Base-by-base conservation (phyloP, 2,329 filamentous ascomycete genomes). In the Fusarium veterinarium region DNA sequence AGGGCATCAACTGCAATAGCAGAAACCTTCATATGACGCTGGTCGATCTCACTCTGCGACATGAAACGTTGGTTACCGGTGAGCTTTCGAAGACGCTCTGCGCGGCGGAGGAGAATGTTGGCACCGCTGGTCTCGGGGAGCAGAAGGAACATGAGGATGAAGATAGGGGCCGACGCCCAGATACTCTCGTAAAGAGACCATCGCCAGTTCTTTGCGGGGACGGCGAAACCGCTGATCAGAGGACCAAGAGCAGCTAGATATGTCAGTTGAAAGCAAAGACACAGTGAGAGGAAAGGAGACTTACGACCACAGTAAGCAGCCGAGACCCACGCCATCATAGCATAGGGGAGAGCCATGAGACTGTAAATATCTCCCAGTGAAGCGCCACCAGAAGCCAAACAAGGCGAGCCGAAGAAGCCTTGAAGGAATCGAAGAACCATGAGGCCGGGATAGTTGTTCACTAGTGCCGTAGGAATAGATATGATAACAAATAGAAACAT, bases 401-500 rank as follows among this genome's bases (percentile, higher is more conserved):
- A 91, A 0, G 91, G 91, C 12, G 86, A 89, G 13, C 91, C 90
- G 72, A 92, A 91, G 84, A 92, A 91, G 4, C 90, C 91, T 66
- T 89, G 88, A 8, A 92, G 80, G 80, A 92, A 92, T 3, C 91
- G 86, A 6, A 91, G 83, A 5, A 91, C 88, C 74, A 92, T 85
- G 14, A 94, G 83, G 0, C 90, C 90, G 0, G 88, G 82, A 58
- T 90, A 92, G 81, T 90, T 92, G 48, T 87, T 80, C 7, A 89
- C 89, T 0, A 93, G 79, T 0, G 90, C 89, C 0, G 91, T 89
- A 0, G 91, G 91, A 20, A 93, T 86, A 10, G 87, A 89, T 16
- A 94, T 80, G 67, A 93, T 86, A 53, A 92, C 89, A 78, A 93
- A 94, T 33, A 93, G 82, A 64, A 88, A 87, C 82, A 93, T 91